Conservation (phyloP, 2,329 filamentous ascomycete species). For the Epichloe elymi region DNA sequence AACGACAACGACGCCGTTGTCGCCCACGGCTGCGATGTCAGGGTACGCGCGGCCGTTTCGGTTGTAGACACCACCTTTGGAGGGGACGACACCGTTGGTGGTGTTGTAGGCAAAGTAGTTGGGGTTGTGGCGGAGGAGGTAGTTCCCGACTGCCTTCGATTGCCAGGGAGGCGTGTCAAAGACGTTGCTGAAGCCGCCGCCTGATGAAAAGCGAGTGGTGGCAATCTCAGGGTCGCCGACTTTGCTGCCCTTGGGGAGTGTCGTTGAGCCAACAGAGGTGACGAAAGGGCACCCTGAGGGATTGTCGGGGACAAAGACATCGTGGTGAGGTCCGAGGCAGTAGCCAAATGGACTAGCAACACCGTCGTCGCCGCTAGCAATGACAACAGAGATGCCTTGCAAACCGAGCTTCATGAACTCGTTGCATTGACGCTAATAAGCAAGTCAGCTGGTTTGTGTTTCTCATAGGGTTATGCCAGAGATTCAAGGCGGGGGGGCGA, state of each 20-base stretch:
- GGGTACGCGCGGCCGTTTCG: conserved; percentile 33
- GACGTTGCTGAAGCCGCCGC: conserved; percentile 37
- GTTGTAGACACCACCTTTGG: conserved; percentile 25
- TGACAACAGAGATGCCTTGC: conserved; percentile 26
- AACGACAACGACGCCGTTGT: conserved; percentile 29
- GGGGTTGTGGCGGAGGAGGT: conserved; percentile 8
- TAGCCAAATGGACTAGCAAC: conserved; percentile 8
- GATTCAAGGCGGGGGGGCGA: not conserved
- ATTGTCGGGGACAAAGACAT: conserved; percentile 34
- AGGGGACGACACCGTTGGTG: conserved; percentile 7
- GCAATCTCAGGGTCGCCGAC: conserved; percentile 6
- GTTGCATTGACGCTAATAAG: conserved; percentile 22
- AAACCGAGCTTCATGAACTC: conserved; percentile 34
- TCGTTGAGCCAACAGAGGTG: conserved; percentile 36
- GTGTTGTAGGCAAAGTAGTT: conserved; percentile 9
- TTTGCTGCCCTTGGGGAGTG: conserved; percentile 13
- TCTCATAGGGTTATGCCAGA: too few relatives aligned
- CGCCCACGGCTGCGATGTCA: conserved; percentile 32
- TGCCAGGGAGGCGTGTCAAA: conserved; percentile 36
- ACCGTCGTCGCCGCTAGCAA: conserved; percentile 21
- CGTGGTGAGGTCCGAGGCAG: conserved; percentile 16
- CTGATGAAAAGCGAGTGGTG: conserved; percentile 27
- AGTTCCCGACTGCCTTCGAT: conserved; percentile 12
- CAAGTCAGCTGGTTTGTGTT: not conserved
- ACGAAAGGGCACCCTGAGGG: conserved; percentile 35